Conservation (phyloP, 345 rosid species). For the Excoecaria cochinchinensis region DNA sequence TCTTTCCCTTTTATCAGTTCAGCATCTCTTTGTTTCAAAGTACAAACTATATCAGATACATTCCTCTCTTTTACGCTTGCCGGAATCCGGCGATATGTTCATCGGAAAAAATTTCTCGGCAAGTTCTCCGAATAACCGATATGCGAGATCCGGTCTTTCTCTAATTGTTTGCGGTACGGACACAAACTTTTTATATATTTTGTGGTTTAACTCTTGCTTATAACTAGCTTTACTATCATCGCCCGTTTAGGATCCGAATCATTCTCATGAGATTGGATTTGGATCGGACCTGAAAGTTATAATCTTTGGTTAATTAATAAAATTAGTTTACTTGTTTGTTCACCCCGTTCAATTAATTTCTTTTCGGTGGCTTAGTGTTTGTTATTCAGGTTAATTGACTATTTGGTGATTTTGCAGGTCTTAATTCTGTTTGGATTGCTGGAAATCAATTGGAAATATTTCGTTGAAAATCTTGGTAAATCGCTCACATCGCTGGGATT, state of each 20-base stretch:
- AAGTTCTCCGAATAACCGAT: conserved; percentile 13
- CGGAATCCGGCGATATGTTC: conserved; percentile 47
- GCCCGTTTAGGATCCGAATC: conserved; percentile 29
- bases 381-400: conserved; percentile 4
- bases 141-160: conserved; percentile 29
- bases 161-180: conserved; percentile 26
- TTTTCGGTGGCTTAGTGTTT: background rate
- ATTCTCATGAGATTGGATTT: conserved; percentile 10
- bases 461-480: conserved; percentile 22
- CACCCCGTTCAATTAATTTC: background rate
- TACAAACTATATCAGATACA: conserved; percentile 16
- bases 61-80: conserved; percentile 28
- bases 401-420: conserved; percentile 21
- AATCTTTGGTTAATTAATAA: conserved; percentile 5
- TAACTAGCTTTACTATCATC: background rate
- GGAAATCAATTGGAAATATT: conserved; percentile 12
- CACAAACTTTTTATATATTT: background rate
- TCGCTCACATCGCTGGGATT: conserved; percentile 14
- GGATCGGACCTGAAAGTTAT: conserved; percentile 23
- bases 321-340: conserved; percentile 4
- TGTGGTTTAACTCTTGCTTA: background rate
- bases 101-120: conserved; percentile 24
- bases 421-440: conserved; percentile 23
- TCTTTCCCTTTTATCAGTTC: conserved; percentile 3
- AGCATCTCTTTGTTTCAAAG: conserved; percentile 19